These are phyloP conservation scores for Hondaea fermentalgiana DNA, from an alignment of 108 stramenopile genomes.

Conservation along the genomic window DNA sequence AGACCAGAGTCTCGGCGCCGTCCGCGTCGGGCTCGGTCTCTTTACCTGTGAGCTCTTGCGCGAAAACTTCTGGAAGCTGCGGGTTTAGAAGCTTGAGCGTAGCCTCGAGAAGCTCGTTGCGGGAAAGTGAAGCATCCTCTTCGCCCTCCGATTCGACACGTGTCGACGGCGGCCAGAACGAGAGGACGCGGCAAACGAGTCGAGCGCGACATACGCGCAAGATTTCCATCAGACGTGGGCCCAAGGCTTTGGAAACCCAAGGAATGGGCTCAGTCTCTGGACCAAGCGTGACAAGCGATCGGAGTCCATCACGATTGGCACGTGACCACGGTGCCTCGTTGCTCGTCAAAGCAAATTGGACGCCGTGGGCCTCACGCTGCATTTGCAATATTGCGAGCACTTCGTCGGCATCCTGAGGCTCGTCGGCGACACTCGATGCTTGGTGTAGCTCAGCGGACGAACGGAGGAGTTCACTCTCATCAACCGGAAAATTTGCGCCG, in stretches of 20 bases:
- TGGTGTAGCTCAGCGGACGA: neutral
- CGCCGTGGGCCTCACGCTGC: neutral
- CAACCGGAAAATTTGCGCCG: neutral
- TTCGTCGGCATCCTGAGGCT: neutral
- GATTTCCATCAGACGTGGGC: neutral
- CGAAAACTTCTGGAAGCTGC: no score
- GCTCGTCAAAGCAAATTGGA: neutral
- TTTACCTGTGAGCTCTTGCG: no score
- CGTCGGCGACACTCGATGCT: neutral
- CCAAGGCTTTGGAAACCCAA: neutral
- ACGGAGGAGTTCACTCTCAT: neutral
- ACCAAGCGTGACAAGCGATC: neutral
- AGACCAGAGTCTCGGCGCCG: no score
- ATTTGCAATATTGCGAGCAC: neutral
- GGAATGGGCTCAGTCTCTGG: neutral
- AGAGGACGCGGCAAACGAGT: neutral
- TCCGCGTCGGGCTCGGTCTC: no score
- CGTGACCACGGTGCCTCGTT: neutral
- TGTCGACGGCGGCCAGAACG: neutral
- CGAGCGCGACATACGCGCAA: neutral
- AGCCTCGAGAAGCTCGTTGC: no score
- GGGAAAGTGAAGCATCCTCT: neutral
- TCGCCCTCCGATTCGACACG: neutral
- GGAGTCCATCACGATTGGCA: neutral
- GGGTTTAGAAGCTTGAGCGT: no score